phyloP scores from a whole-genome alignment of 768 basidiomycete species.

The Podaxis pistillaris region DNA sequence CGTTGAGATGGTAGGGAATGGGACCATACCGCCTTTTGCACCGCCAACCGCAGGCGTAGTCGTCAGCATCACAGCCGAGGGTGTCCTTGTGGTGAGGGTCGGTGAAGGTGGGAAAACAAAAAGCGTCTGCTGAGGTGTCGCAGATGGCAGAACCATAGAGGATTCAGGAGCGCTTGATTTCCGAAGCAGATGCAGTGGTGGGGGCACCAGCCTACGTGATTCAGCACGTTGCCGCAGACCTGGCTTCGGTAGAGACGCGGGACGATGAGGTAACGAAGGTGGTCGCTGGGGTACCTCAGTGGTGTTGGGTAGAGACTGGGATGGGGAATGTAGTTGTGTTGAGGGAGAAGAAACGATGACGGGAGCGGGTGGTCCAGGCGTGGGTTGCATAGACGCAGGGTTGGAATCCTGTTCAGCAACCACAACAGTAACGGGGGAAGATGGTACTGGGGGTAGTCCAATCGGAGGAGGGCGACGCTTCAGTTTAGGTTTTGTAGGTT shows the following conservation, averaged over 20 bases:
- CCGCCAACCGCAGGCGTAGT: constrained; percentile 40
- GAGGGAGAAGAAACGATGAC: constrained; percentile 8
- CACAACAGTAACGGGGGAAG: constrained; percentile 65
- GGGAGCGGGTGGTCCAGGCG: constrained; percentile 11
- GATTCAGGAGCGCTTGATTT: constrained; percentile 28
- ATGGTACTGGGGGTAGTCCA: constrained; percentile 67
- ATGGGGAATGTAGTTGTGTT: neutral
- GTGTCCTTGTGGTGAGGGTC: constrained; percentile 57
- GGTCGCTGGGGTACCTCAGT: constrained; percentile 20
- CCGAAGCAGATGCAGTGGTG: constrained; percentile 54
- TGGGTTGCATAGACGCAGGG: constrained; percentile 18
- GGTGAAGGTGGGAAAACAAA: constrained; percentile 86
- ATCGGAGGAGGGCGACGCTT: constrained; percentile 62
- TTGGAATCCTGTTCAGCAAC: constrained; percentile 26
- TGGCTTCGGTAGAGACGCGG: constrained; percentile 26
- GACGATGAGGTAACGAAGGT: constrained; percentile 17
- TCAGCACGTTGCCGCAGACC: constrained; percentile 51
- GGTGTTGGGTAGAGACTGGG: constrained; percentile 16
- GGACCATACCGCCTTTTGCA: constrained; percentile 31
- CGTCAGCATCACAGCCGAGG: constrained; percentile 80
- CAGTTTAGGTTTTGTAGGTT: constrained; percentile 35
- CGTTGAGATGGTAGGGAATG: constrained; percentile 60
- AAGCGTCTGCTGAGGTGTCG: constrained; percentile 76
- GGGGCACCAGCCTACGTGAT: constrained; percentile 52
- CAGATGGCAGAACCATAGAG: constrained; percentile 25